Percentiles rank a stretch among this genome's conserved stretches.
phyloP scores from a whole-genome alignment of 73 alveolate genomes.

The Paramecium pentaurelia region DNA sequence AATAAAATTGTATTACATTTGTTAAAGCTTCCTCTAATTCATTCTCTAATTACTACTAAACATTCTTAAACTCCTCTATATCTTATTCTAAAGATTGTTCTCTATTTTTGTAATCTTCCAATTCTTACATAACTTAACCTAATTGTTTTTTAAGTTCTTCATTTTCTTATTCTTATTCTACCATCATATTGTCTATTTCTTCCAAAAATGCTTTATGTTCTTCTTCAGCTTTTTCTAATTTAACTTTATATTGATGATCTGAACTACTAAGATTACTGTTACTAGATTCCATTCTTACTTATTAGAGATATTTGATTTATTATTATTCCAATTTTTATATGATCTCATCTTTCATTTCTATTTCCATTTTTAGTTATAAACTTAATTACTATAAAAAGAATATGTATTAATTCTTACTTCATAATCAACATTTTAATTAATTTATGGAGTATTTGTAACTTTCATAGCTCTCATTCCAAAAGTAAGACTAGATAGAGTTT shows the following conservation, averaged over 20 bases:
- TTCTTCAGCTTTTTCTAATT: conserved; percentile 58
- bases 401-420: conserved; percentile 34
- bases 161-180: conserved; percentile 62
- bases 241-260: conserved; percentile 14
- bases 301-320: neutral
- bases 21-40: neutral
- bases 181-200: conserved; percentile 60
- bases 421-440: conserved; percentile 79
- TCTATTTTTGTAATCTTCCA: neutral
- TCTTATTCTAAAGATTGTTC: conserved; percentile 9
- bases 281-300: neutral
- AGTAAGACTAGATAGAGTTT: conserved; percentile 81
- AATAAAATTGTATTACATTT: neutral
- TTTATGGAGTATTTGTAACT: conserved; percentile 82
- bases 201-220: conserved; percentile 65
- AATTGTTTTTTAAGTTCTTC: conserved; percentile 35
- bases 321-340: conserved; percentile 10
- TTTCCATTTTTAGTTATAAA: conserved; percentile 72
- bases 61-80: neutral
- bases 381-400: neutral
- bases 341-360: conserved; percentile 77
- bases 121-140: neutral
- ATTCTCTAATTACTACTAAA: neutral
- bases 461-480: conserved; percentile 96
- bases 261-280: neutral